Percentiles rank a stretch among this genome's conserved stretches.
phyloP scores from a whole-genome alignment of 305 asterid species.

The Euphrasia arctica region DNA sequence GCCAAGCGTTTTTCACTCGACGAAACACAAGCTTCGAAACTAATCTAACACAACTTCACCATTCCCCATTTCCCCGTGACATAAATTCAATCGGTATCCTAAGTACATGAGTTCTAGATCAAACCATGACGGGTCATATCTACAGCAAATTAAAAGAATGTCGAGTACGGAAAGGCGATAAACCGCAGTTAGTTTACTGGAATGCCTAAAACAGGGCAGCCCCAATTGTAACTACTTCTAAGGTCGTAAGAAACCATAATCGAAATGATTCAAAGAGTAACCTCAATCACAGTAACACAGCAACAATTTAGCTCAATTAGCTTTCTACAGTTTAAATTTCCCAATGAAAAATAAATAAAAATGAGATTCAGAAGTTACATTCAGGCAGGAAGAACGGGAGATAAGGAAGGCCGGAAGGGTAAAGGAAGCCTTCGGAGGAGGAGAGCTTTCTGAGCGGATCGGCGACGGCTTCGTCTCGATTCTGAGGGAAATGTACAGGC shows the following conservation, averaged over 20 bases:
- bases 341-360: neutral
- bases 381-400: slow-evolving; percentile 85
- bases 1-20: neutral
- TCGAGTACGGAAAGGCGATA: neutral
- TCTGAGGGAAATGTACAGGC: slow-evolving; percentile 37
- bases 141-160: neutral
- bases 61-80: neutral
- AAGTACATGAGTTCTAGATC: neutral
- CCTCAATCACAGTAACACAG: neutral
- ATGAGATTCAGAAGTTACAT: slow-evolving; percentile 37
- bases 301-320: neutral
- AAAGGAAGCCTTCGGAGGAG: slow-evolving; percentile 51
- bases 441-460: slow-evolving; percentile 37
- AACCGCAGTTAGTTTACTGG: neutral
- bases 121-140: neutral
- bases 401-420: slow-evolving; percentile 75
- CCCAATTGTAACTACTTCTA: slow-evolving; percentile 6
- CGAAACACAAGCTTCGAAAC: neutral
- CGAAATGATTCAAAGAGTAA: neutral
- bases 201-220: slow-evolving; percentile 2
- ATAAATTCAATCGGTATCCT: neutral
- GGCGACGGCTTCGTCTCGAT: slow-evolving; percentile 35
- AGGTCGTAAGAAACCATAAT: neutral
- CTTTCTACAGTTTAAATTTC: neutral
- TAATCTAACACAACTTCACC: neutral